Evolutionary conservation across 441 rosid genomes (phyloP).

Genomic region (Biscutella laevigata): DNA sequence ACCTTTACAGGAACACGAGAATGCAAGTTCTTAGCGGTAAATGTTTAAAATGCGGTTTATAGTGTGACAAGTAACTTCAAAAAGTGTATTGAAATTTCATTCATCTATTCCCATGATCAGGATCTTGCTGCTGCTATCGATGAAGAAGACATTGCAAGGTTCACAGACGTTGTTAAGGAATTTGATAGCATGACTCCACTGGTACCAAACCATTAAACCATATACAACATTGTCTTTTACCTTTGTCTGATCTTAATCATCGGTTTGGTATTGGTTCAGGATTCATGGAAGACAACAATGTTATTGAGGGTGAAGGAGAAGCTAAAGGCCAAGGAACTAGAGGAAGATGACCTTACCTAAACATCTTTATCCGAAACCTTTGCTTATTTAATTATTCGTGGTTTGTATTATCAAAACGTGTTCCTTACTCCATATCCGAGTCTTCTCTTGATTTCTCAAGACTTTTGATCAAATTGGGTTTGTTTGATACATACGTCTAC

Average conservation of each 20-base stretch:
- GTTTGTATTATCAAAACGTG: too few relatives aligned
- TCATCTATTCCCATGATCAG: constrained; percentile 32
- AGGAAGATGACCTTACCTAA: constrained; percentile 79
- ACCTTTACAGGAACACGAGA: constrained; percentile 79
- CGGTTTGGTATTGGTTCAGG: too few relatives aligned
- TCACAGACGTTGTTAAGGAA: constrained; percentile 66
- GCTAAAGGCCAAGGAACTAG: constrained; percentile 72
- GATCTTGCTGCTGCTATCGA: constrained; percentile 58
- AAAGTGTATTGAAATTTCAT: not conserved
- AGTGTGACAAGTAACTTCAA: not conserved
- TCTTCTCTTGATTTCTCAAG: too few relatives aligned
- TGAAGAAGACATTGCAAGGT: constrained; percentile 69
- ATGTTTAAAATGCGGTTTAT: not conserved
- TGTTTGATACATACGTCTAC: too few relatives aligned
- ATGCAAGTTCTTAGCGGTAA: constrained; percentile 46
- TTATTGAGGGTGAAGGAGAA: constrained; percentile 80
- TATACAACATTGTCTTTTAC: not conserved
- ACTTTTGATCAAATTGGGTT: too few relatives aligned
- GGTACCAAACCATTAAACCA: constrained; percentile 32
- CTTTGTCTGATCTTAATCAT: too few relatives aligned
- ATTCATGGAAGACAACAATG: constrained; percentile 79
- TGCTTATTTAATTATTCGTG: too few relatives aligned
- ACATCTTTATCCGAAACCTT: not conserved
- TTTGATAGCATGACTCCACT: constrained; percentile 78
- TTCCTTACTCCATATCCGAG: too few relatives aligned